Conservation (phyloP, 257 asterid species). For the Solanum pinnatisectum region DNA sequence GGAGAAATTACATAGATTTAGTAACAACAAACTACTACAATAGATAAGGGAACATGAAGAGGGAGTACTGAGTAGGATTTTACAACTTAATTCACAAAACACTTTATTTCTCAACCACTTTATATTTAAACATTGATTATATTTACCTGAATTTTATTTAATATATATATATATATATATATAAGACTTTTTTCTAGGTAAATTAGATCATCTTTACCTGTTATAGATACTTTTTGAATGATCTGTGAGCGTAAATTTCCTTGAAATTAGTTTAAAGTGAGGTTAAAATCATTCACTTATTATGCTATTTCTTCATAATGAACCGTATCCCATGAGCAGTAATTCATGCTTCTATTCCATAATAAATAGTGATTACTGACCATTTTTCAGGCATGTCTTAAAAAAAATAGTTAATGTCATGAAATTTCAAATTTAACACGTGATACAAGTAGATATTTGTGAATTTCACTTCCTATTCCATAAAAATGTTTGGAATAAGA, state of each 20-base stretch:
- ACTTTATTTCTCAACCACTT: too few species aligned
- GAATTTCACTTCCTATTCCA: not conserved
- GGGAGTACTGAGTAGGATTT: too few species aligned
- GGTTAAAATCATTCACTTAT: too few species aligned
- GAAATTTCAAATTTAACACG: not conserved
- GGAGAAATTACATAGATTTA: too few species aligned
- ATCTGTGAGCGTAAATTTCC: rapidly evolving
- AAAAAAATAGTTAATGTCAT: not conserved
- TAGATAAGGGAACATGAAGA: too few species aligned
- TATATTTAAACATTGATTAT: too few species aligned
- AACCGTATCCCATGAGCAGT: not conserved
- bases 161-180: too few species aligned
- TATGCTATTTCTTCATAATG: too few species aligned
- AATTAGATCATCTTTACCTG: not conserved
- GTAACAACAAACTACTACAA: too few species aligned
- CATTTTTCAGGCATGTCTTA: rapidly evolving
- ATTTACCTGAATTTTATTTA: too few species aligned
- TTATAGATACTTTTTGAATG: not conserved
- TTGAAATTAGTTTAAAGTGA: too few species aligned
- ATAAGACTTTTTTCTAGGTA: not conserved
- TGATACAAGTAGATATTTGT: rapidly evolving
- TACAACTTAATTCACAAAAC: too few species aligned
- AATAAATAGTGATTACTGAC: not conserved
- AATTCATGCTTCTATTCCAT: rapidly evolving
- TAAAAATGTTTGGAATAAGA: not conserved